Conservation (phyloP, 2,329 filamentous ascomycete species). For the Septoria linicola region DNA sequence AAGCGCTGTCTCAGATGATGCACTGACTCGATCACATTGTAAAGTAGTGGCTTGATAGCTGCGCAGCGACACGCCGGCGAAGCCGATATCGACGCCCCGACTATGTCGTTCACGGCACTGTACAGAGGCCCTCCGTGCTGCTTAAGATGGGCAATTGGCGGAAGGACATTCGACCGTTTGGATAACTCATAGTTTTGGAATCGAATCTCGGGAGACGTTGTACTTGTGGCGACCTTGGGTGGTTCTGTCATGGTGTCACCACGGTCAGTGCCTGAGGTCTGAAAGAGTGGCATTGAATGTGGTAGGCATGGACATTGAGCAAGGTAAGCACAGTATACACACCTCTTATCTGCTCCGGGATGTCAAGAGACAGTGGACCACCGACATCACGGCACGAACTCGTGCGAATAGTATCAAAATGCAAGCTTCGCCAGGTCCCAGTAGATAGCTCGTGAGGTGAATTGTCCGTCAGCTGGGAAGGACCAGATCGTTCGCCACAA, state of each 20-base stretch:
- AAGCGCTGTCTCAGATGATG: constrained; percentile 5
- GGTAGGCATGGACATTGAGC: constrained; percentile 15
- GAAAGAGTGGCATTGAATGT: constrained; percentile 14
- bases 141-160: constrained; percentile 31
- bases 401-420: constrained; percentile 20
- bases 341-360: constrained; percentile 24
- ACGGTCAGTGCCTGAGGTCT: constrained; percentile 14
- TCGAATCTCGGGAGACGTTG: constrained; percentile 9
- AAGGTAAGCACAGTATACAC: constrained; percentile 21
- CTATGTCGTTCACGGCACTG: too few species aligned
- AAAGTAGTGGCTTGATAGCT: constrained; percentile 27
- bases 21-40: constrained; percentile 30
- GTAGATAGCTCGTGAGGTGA: constrained; percentile 23
- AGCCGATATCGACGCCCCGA: constrained; percentile 25
- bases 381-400: constrained; percentile 20
- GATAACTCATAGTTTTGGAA: constrained; percentile 4
- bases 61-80: constrained; percentile 29
- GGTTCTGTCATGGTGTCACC: constrained; percentile 24
- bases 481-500: constrained; percentile 21
- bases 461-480: constrained; percentile 16
- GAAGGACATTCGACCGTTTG: constrained; percentile 28
- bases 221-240: constrained; percentile 17
- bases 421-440: constrained; percentile 28
- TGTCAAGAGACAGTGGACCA: constrained; percentile 27
- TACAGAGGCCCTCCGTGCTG: constrained; percentile 21